Conservation (phyloP, 441 rosid genomes). For the Erodium trifolium region DNA sequence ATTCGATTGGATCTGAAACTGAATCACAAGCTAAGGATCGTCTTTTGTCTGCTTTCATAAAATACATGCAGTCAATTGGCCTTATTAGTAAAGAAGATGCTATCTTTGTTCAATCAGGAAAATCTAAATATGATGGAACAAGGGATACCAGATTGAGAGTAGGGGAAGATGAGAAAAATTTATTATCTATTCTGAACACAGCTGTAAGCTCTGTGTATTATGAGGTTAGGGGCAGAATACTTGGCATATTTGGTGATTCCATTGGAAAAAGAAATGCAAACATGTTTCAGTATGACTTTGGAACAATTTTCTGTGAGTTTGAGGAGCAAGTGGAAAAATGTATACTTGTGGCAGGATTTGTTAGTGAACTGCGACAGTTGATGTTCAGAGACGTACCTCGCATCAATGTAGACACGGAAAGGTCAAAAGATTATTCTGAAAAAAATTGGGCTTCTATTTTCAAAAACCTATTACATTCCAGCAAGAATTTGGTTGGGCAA, state of each 20-base stretch:
- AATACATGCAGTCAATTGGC: constrained; percentile 65
- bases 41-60: constrained; percentile 62
- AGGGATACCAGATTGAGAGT: constrained; percentile 33
- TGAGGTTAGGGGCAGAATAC: constrained; percentile 49
- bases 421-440: constrained; percentile 32
- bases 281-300: constrained; percentile 33
- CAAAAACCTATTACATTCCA: constrained; percentile 47
- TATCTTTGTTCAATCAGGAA: constrained; percentile 30
- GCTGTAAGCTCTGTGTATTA: constrained; percentile 61
- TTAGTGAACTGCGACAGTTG: constrained; percentile 48
- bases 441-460: constrained; percentile 60
- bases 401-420: constrained; percentile 27
- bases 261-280: constrained; percentile 35
- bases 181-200: constrained; percentile 42
- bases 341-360: constrained; percentile 50
- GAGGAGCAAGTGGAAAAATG: constrained; percentile 92
- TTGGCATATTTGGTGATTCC: constrained; percentile 38
- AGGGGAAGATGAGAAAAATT: constrained; percentile 57
- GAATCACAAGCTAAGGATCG: constrained; percentile 80
- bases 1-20: constrained; percentile 56
- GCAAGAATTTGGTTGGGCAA: constrained; percentile 53
- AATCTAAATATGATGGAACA: constrained; percentile 29
- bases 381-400: constrained; percentile 38
- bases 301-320: constrained; percentile 43
- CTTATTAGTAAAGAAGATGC: constrained; percentile 45